phyloP scores from a whole-genome alignment of 805 yeast genomes.

The Blastobotrys muscicola region DNA sequence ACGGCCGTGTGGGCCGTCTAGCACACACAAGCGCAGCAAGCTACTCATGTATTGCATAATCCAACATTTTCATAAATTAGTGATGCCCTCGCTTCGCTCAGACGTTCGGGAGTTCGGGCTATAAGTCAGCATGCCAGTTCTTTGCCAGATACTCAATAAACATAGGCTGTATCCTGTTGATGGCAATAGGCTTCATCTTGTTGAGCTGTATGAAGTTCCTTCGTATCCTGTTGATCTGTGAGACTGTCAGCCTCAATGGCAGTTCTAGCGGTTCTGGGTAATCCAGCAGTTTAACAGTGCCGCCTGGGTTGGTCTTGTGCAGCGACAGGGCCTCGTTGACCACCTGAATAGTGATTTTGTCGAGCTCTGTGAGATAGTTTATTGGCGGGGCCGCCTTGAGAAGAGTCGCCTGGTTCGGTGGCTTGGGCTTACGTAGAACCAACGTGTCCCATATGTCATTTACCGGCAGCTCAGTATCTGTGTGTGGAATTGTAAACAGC shows the following conservation, averaged over 20 bases:
- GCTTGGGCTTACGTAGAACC: conserved; percentile 44
- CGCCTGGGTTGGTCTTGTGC: conserved; percentile 41
- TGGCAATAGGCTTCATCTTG: conserved; percentile 65
- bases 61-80: too few species aligned
- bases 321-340: conserved; percentile 53
- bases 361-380: conserved; percentile 70
- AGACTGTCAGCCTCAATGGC: conserved; percentile 57
- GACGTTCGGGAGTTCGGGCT: too few species aligned
- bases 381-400: conserved; percentile 71
- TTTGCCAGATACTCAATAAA: conserved; percentile 72
- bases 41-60: too few species aligned
- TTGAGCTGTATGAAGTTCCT: conserved; percentile 77
- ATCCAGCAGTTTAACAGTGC: conserved; percentile 27
- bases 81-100: too few species aligned
- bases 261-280: conserved; percentile 43
- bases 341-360: conserved; percentile 57
- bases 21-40: too few species aligned
- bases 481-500: conserved; percentile 56
- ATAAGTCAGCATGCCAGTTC: conserved; percentile 27
- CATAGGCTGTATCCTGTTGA: conserved; percentile 54
- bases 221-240: conserved; percentile 75
- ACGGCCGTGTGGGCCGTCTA: too few species aligned
- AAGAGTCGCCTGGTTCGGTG: conserved; percentile 77
- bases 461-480: conserved; percentile 46
- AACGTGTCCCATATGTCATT: conserved; percentile 49